Conservation (phyloP, 192 early-diverging fungal genomes). For the Backusella circina region DNA sequence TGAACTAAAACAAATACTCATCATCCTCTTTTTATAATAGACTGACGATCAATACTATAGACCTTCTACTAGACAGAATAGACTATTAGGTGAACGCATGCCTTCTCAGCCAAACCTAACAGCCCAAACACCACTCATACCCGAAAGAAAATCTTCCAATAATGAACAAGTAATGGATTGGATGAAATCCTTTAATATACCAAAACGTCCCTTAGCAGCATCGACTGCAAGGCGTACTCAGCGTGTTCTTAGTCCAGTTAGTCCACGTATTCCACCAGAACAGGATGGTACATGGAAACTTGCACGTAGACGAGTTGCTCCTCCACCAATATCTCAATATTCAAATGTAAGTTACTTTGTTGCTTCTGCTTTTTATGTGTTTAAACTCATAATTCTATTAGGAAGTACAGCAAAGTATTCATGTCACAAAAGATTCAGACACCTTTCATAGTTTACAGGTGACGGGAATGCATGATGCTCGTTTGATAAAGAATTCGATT, state of each 20-base stretch:
- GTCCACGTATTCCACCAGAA: not conserved
- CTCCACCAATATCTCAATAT: not conserved
- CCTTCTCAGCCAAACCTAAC: not conserved
- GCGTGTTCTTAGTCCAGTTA: not conserved
- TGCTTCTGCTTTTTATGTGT: not conserved
- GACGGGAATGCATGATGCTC: constrained; percentile 20
- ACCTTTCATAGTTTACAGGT: constrained; percentile 23
- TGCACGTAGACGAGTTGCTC: not conserved
- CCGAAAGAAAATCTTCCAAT: constrained; percentile 13
- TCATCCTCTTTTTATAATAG: not conserved
- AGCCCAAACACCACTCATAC: not conserved
- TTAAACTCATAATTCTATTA: not conserved
- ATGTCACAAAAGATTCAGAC: constrained; percentile 27
- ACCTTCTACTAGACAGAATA: not conserved
- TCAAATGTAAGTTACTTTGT: not conserved
- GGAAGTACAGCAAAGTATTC: constrained; percentile 20
- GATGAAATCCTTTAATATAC: constrained; percentile 10
- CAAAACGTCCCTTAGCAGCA: not conserved
- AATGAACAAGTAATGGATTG: constrained; percentile 3
- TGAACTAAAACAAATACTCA: not conserved
- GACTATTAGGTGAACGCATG: not conserved
- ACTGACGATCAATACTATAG: not conserved
- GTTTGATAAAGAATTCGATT: constrained; percentile 15
- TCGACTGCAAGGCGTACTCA: not conserved
- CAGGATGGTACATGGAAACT: constrained; percentile 1